Conservation (phyloP, 2,329 filamentous ascomycete genomes). For the Beauveria sp. region DNA sequence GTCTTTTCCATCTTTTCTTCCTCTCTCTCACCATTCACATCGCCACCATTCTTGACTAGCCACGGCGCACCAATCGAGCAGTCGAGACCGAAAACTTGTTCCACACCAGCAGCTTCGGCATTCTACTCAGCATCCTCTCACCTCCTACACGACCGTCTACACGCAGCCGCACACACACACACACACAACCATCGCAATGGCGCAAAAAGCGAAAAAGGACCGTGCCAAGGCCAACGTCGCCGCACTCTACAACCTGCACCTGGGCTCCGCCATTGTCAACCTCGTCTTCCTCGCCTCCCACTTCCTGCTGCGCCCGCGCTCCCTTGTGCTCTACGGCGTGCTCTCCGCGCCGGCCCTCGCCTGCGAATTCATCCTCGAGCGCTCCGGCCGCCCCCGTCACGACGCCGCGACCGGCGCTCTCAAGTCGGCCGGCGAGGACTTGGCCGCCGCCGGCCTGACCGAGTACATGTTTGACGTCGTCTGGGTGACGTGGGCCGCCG, state of each 20-base stretch:
- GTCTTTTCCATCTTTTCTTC: too few relatives aligned
- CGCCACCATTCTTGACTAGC: not conserved
- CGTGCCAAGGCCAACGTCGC: conserved; percentile 70
- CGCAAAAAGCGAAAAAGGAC: conserved; percentile 57
- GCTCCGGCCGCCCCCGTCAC: conserved; percentile 70
- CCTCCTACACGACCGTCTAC: not conserved
- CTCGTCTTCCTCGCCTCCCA: conserved; percentile 65
- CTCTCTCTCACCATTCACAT: too few relatives aligned
- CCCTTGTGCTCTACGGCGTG: conserved; percentile 57
- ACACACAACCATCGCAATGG: conserved; percentile 33
- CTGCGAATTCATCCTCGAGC: conserved; percentile 82
- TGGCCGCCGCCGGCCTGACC: conserved; percentile 79
- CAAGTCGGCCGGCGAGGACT: conserved; percentile 74
- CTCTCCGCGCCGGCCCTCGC: conserved; percentile 67
- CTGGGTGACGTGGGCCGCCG: conserved; percentile 84
- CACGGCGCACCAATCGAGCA: not conserved
- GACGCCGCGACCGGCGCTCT: conserved; percentile 58
- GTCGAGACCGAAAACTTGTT: not conserved
- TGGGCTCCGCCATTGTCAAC: conserved; percentile 67
- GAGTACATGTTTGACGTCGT: conserved; percentile 98
- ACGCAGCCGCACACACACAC: not conserved
- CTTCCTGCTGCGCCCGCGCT: conserved; percentile 49
- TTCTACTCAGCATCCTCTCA: not conserved
- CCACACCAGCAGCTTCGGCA: not conserved
- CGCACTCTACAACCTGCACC: conserved; percentile 73